Percentiles rank a stretch among this genome's conserved stretches.
These are phyloP conservation scores for Stenocarpella maydis DNA, from an alignment of 2,329 filamentous ascomycete species.

Conservation along the genomic window DNA sequence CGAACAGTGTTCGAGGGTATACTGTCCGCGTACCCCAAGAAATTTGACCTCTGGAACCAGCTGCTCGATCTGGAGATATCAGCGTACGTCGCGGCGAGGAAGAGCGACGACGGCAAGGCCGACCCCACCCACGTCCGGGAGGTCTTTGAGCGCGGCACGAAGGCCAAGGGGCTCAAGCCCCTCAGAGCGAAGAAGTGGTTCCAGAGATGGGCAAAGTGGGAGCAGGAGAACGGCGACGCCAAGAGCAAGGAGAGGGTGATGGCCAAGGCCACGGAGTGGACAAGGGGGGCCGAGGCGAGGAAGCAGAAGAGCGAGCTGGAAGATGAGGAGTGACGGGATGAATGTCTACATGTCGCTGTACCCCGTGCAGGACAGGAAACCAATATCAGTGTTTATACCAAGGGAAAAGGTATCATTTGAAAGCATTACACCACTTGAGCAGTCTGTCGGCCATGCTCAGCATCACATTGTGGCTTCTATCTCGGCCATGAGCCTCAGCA, in stretches of 20 bases:
- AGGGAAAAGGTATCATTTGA: constrained; percentile 8
- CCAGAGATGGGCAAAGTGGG: constrained; percentile 90
- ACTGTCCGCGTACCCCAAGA: constrained; percentile 84
- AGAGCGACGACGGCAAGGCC: constrained; percentile 60
- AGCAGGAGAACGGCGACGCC: constrained; percentile 75
- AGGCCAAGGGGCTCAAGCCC: constrained; percentile 76
- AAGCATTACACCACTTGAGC: background rate
- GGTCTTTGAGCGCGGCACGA: constrained; percentile 82
- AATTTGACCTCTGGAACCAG: constrained; percentile 92
- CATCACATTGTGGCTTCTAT: background rate
- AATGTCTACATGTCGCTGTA: constrained; percentile 10
- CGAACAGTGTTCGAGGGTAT: constrained; percentile 94
- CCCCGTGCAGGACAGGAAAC: background rate
- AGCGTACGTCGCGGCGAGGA: constrained; percentile 61
- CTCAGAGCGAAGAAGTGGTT: constrained; percentile 89
- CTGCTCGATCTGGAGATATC: constrained; percentile 85
- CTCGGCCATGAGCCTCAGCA: background rate
- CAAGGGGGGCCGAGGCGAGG: constrained; percentile 57
- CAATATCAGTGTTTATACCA: background rate
- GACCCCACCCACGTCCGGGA: constrained; percentile 69
- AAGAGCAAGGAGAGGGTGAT: constrained; percentile 77
- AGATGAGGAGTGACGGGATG: constrained; percentile 40
- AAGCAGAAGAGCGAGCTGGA: constrained; percentile 44
- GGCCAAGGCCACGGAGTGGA: constrained; percentile 75
- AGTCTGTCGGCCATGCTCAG: background rate